These are phyloP conservation scores for Stachybotrys chartarum DNA, from an alignment of 2,329 filamentous ascomycete genomes.

Conservation along the genomic window DNA sequence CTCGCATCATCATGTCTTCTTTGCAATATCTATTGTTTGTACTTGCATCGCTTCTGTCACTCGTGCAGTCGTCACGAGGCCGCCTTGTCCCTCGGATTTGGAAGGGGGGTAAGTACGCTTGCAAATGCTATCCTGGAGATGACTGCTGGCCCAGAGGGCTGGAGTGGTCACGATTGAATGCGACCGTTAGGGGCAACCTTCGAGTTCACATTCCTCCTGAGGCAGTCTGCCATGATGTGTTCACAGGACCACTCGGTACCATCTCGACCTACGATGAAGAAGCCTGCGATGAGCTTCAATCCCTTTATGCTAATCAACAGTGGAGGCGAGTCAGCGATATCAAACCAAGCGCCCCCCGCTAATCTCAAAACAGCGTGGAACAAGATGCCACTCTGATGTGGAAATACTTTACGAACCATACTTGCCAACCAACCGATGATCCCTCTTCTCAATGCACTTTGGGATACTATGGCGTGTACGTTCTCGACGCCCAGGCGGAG, in stretches of 20 bases:
- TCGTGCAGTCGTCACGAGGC: too few species aligned
- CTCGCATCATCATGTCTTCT: too few species aligned
- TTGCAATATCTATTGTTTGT: too few species aligned
- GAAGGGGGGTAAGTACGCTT: slow-evolving; percentile 19
- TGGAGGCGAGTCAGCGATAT: slow-evolving; percentile 26
- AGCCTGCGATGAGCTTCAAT: slow-evolving; percentile 21
- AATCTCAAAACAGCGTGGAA: slow-evolving; percentile 11
- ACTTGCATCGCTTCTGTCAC: too few species aligned
- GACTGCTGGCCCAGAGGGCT: slow-evolving; percentile 20
- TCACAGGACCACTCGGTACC: slow-evolving; percentile 27
- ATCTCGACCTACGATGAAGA: slow-evolving; percentile 27
- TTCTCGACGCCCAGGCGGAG: slow-evolving; percentile 11
- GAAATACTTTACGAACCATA: slow-evolving; percentile 34
- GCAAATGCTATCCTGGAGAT: slow-evolving; percentile 23
- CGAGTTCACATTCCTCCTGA: slow-evolving; percentile 20
- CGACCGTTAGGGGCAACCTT: slow-evolving; percentile 27
- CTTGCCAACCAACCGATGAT: slow-evolving; percentile 18
- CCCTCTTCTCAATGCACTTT: slow-evolving; percentile 26
- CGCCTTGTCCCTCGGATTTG: slow-evolving; percentile 5
- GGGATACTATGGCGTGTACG: slow-evolving; percentile 30
- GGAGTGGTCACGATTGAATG: slow-evolving; percentile 23
- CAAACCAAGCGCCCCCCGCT: not conserved
- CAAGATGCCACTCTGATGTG: slow-evolving; percentile 25
- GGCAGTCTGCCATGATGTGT: slow-evolving; percentile 27
- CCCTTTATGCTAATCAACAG: slow-evolving; percentile 22